Evolutionary conservation across 805 yeast species (phyloP).

Genomic region (Candida sanyiensis): DNA sequence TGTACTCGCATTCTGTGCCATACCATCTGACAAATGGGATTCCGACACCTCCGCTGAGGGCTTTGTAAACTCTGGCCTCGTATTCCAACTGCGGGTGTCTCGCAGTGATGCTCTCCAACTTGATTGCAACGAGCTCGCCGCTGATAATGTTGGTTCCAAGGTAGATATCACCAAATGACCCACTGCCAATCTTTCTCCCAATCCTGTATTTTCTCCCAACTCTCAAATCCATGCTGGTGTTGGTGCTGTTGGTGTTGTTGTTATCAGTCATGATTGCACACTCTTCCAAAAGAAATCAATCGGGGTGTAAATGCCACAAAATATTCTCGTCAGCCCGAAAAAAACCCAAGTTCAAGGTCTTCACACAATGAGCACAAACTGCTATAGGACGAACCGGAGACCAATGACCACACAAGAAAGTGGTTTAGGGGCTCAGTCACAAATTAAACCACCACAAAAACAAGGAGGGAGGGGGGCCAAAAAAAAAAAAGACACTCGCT

Average conservation of each 20-base stretch:
- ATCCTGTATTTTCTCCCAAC: slow-evolving; percentile 92
- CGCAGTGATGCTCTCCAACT: slow-evolving; percentile 82
- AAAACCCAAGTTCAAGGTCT: too few relatives aligned
- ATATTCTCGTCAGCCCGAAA: too few relatives aligned
- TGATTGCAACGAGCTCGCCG: slow-evolving; percentile 97
- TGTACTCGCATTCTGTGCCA: slow-evolving; percentile 93
- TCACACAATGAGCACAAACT: too few relatives aligned
- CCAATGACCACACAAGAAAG: too few relatives aligned
- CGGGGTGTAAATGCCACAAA: too few relatives aligned
- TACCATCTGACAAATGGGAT: slow-evolving; percentile 96
- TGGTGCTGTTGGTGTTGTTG: slow-evolving; percentile 1
- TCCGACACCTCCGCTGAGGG: slow-evolving; percentile 93
- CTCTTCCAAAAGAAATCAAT: too few relatives aligned
- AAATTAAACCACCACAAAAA: too few relatives aligned
- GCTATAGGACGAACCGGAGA: too few relatives aligned
- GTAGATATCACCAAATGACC: slow-evolving; percentile 96
- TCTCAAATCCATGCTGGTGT: slow-evolving; percentile 55
- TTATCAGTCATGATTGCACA: slow-evolving; percentile 2
- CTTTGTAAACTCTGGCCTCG: slow-evolving; percentile 93
- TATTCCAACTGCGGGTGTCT: slow-evolving; percentile 96
- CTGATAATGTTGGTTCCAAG: slow-evolving; percentile 88
- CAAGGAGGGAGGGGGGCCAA: too few relatives aligned
- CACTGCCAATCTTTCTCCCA: slow-evolving; percentile 94
- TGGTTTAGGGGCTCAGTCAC: too few relatives aligned
- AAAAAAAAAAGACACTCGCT: too few relatives aligned